Evolutionary conservation across 208 protist species (phyloP).

Genomic region (Crithidia sp.): DNA sequence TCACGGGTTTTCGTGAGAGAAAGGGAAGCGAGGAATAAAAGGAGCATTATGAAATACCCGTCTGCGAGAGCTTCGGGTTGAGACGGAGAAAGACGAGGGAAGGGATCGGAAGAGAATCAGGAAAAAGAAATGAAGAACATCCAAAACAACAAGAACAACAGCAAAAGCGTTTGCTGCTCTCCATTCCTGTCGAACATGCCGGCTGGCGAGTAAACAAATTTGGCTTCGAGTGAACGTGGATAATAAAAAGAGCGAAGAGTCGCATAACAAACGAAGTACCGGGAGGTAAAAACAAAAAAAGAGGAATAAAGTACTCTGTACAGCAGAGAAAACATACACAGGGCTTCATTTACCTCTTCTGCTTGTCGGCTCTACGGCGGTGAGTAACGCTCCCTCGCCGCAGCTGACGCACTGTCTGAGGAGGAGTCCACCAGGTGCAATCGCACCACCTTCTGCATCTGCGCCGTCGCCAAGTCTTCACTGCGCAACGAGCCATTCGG

Average conservation of each 20-base stretch:
- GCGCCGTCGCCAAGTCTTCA: neutral
- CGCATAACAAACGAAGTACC: neutral
- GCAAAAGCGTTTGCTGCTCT: neutral
- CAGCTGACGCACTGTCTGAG: neutral
- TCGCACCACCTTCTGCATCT: neutral
- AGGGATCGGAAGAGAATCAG: too few species aligned
- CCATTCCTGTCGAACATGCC: too few species aligned
- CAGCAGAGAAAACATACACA: too few species aligned
- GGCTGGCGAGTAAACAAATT: too few species aligned
- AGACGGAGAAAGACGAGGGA: too few species aligned
- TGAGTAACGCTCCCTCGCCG: neutral
- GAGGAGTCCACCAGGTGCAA: constrained; percentile 6
- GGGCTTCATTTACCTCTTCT: too few species aligned
- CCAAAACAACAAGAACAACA: neutral
- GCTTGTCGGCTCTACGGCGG: neutral
- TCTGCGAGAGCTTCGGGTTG: too few species aligned
- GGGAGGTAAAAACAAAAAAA: neutral
- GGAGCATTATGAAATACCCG: too few species aligned
- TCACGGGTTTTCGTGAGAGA: too few species aligned
- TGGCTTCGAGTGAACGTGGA: too few species aligned
- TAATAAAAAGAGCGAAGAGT: neutral
- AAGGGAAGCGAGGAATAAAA: too few species aligned
- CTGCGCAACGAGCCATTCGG: constrained; percentile 3
- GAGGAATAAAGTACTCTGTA: too few species aligned
- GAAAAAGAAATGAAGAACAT: neutral